Conservation (phyloP, 164 flowering plant genomes). For the Kalanchoe fedtschenkoi region DNA sequence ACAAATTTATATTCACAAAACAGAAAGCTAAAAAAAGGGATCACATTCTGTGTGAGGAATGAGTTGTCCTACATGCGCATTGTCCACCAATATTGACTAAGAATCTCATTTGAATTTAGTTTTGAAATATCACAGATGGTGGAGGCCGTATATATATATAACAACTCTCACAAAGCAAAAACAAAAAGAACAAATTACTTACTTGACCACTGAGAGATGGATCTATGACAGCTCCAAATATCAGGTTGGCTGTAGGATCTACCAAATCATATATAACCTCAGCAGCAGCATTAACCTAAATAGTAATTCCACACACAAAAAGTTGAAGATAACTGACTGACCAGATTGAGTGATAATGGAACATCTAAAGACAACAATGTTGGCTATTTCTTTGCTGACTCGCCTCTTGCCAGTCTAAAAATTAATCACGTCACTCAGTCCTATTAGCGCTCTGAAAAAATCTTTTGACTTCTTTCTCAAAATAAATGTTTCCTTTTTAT, state of each 20-base stretch:
- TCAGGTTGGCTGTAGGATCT: constrained; percentile 85
- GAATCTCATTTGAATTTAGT: too few species aligned
- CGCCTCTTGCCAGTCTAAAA: background rate
- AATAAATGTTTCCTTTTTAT: too few species aligned
- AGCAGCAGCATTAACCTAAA: constrained; percentile 91
- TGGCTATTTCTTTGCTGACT: background rate
- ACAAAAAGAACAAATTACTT: too few species aligned
- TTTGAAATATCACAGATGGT: background rate
- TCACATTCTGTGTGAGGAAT: background rate
- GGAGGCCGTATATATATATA: background rate
- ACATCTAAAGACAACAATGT: background rate
- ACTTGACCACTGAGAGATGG: constrained; percentile 82
- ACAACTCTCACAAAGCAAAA: background rate
- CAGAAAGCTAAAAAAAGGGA: too few species aligned
- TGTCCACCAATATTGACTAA: background rate
- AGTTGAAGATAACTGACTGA: background rate
- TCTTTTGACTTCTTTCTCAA: background rate
- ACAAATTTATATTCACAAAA: too few species aligned
- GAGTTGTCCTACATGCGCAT: background rate
- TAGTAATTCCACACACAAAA: background rate
- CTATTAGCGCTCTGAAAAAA: background rate
- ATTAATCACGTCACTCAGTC: background rate
- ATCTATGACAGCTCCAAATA: constrained; percentile 92
- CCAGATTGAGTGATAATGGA: background rate
- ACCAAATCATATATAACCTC: constrained; percentile 91